Evolutionary conservation across 805 yeast genomes (phyloP), one percentile per base, ranked within the genome.

Genomic region (Ogataea methanolica): DNA sequence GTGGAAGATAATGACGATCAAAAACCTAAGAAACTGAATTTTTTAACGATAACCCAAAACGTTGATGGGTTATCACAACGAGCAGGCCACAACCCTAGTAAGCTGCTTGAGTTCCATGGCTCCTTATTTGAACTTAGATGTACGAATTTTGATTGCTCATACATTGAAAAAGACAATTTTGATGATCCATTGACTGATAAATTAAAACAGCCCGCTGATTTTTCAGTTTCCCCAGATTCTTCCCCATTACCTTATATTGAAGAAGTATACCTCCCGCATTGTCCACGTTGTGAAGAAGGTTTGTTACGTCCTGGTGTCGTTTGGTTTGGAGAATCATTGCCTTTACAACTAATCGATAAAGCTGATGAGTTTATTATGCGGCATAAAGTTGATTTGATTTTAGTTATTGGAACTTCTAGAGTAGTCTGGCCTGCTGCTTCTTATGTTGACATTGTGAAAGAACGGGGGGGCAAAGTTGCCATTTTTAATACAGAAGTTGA

Each of bases 281-380:
- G 97, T 62, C 96, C 96, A 0, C 68, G 67, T 11, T 90, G 97
- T 61, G 61, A 70, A n/a, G 74, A 72, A 5, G 84, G 83, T 0
- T 61, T 85, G 12, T 66, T 90, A 48, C 71, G 97, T 21, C 97
- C 97, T 0, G 96, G 94, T 0, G 95, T 90, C 3, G 91, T 89
- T 6, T 90, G 96, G 97, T 88, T 85, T 66, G 97, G 97, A n/a
- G 97, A 90, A 65, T 75, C 89, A 15, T 68, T 90, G 40, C 88
- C 96, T 0, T 63, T 87, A 46, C 67, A 67, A 42, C 75, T 74
- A 12, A 76, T 90, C 48, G 83, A 81, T 50, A 68, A 68, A 39
- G 88, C 88, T 5, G 96, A 89, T 66, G 79, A 77, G 39, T 89
- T 86, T 56, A 73, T 88, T 6, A 75, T 79, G 53, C 58, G 69